A percentile compares a stretch with the other conserved stretches of the same genome.
Conservation (phyloP, 164 flowering plant species). For the Taxillus chinensis region DNA sequence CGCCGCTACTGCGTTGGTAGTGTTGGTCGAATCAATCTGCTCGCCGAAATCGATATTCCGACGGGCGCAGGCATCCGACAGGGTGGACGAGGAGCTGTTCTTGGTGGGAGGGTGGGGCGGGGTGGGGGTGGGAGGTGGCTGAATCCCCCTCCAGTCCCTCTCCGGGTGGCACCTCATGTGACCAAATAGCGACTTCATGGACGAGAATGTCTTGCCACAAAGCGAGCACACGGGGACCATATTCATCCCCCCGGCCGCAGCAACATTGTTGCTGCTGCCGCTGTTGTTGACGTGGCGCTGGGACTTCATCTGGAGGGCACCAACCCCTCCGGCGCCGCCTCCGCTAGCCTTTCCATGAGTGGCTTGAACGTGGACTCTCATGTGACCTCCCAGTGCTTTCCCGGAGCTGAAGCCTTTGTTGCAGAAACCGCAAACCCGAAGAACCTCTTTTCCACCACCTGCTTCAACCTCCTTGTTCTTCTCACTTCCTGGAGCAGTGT, state of each 20-base stretch:
- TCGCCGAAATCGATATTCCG: background rate
- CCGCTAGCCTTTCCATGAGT: background rate
- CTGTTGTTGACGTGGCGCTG: conserved; percentile 2
- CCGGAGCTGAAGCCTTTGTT: conserved; percentile 31
- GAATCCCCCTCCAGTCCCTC: conserved; percentile 48
- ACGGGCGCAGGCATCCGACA: conserved; percentile 3
- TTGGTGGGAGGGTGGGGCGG: background rate
- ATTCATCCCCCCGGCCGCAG: no score
- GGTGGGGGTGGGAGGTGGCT: conserved; percentile 24
- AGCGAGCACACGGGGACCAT: conserved; percentile 14
- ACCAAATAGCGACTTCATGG: conserved; percentile 52
- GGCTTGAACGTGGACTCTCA: conserved; percentile 30
- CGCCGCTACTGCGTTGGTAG: background rate
- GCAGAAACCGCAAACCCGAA: conserved; percentile 19
- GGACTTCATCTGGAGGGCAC: background rate
- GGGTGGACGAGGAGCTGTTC: conserved; percentile 16
- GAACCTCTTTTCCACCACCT: background rate
- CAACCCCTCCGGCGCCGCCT: background rate
- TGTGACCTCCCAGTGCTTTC: conserved; percentile 55
- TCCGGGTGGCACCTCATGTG: conserved; percentile 80
- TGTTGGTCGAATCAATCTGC: conserved; percentile 10
- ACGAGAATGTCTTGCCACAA: conserved; percentile 41
- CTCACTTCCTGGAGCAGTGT: no score
- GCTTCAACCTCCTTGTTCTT: no score
- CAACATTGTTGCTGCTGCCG: no score